Evolutionary conservation across 192 early-diverging fungal species (phyloP).

Genomic region (Backusella tuberculispora): DNA sequence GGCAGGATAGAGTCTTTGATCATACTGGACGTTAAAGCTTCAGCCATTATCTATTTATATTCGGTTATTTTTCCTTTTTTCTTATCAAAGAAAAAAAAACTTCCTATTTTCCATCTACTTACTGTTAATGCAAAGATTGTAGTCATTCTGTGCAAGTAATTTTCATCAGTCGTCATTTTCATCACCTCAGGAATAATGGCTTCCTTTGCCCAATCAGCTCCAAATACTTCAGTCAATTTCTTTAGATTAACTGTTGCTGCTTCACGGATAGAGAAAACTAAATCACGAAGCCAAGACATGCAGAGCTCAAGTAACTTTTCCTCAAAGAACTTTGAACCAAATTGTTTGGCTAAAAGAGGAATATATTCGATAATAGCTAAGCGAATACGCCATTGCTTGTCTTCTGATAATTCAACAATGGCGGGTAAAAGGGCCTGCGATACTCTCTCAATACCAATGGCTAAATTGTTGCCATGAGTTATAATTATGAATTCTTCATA

Average conservation of each 20-base stretch:
- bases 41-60: constrained; percentile 76
- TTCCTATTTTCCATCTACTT: constrained; percentile 30
- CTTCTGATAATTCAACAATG: constrained; percentile 98
- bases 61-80: constrained; percentile 12
- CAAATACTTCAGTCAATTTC: constrained; percentile 98
- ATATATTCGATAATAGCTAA: constrained; percentile 99
- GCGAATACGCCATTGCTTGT: constrained; percentile 99
- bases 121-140: constrained; percentile 96
- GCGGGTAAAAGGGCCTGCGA: constrained; percentile 97
- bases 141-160: constrained; percentile 98
- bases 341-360: constrained; percentile 93
- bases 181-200: constrained; percentile 95
- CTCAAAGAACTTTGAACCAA: constrained; percentile 97
- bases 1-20: constrained; percentile 90
- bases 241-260: constrained; percentile 93
- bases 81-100: not conserved
- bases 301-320: constrained; percentile 92
- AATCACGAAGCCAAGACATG: constrained; percentile 99
- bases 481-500: not conserved
- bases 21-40: constrained; percentile 84
- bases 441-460: constrained; percentile 96
- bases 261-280: constrained; percentile 97
- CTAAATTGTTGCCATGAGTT: constrained; percentile 30
- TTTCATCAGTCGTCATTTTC: constrained; percentile 82
- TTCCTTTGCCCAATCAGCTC: constrained; percentile 95